Percentiles rank a stretch among this genome's conserved stretches.
Conservation (phyloP, 2,329 filamentous ascomycete genomes). For the Penicillium sp. region DNA sequence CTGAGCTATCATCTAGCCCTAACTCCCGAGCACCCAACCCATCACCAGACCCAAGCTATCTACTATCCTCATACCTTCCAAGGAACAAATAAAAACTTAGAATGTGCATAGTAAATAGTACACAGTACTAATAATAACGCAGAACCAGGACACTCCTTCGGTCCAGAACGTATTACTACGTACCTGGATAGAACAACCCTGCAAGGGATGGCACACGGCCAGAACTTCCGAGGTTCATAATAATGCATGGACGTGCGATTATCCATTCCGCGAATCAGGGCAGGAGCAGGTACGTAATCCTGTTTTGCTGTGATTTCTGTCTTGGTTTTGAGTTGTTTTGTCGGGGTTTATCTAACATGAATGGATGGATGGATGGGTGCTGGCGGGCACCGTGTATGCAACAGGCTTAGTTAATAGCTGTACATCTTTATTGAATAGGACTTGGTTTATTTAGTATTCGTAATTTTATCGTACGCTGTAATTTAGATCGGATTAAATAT, state of each 20-base stretch:
- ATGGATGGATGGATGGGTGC: no score
- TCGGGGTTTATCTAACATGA: no score
- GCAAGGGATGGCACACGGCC: conserved; percentile 3
- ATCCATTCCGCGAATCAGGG: conserved; percentile 6
- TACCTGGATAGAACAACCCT: no score
- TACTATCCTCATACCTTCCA: background rate
- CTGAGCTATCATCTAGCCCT: background rate
- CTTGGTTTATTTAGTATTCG: no score
- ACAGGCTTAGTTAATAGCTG: no score
- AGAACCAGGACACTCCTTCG: background rate
- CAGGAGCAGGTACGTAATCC: background rate
- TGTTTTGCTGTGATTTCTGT: background rate
- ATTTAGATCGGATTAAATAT: no score
- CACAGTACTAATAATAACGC: background rate
- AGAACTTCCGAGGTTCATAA: background rate
- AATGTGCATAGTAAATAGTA: background rate
- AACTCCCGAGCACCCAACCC: background rate
- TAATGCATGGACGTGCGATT: background rate
- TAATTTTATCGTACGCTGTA: no score
- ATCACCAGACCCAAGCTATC: no score
- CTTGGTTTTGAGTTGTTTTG: no score
- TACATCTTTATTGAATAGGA: no score
- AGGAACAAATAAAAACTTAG: background rate
- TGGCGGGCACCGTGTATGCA: no score
- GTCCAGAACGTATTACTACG: background rate